phyloP scores from a whole-genome alignment of 2,329 filamentous ascomycete species.

The Lasiodiplodia theobromae region DNA sequence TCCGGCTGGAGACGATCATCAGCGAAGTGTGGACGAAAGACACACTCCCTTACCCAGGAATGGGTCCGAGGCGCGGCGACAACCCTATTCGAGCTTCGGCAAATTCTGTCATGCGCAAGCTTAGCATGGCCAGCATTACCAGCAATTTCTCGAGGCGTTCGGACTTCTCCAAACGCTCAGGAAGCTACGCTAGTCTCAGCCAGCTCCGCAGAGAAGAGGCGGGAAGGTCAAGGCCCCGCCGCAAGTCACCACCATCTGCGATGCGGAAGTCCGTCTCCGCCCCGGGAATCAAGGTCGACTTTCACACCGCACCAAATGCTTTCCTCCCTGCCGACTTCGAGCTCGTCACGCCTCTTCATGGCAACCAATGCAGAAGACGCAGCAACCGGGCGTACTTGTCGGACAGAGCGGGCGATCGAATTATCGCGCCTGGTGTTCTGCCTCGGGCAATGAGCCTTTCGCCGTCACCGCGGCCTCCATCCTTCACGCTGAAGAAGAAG shows the following conservation, averaged over 20 bases:
- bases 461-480: constrained; percentile 20
- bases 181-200: constrained; percentile 59
- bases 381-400: constrained; percentile 18
- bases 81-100: constrained; percentile 79
- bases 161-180: constrained; percentile 74
- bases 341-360: constrained; percentile 34
- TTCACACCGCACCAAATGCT: constrained; percentile 55
- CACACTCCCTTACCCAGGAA: constrained; percentile 80
- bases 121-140: constrained; percentile 82
- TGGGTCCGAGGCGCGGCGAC: constrained; percentile 72
- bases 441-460: constrained; percentile 25
- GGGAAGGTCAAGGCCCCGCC: constrained; percentile 35
- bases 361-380: constrained; percentile 4
- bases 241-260: constrained; percentile 39
- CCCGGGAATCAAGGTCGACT: constrained; percentile 46
- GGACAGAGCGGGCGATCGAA: constrained; percentile 15
- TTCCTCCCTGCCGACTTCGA: constrained; percentile 59
- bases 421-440: constrained; percentile 20
- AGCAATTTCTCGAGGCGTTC: constrained; percentile 67
- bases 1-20: constrained; percentile 76
- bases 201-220: constrained; percentile 47
- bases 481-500: constrained; percentile 17
- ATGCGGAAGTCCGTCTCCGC: constrained; percentile 31
- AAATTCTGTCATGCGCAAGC: constrained; percentile 84
- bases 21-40: constrained; percentile 86